Evolutionary conservation across 768 basidiomycete genomes (phyloP).

Genomic region (Filobasidium wieringae): DNA sequence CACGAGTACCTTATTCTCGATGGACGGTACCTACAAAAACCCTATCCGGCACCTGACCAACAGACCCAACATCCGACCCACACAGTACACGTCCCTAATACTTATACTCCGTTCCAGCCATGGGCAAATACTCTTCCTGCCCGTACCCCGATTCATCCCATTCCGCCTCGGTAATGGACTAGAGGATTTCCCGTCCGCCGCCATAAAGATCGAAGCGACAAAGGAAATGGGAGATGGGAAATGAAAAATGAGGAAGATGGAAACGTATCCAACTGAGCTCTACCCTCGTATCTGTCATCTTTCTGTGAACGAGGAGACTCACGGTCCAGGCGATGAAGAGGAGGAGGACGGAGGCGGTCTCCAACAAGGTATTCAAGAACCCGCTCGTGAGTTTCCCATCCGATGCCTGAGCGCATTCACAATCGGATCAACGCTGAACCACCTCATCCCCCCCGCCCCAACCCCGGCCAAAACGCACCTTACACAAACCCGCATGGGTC

Average conservation of each 20-base stretch:
- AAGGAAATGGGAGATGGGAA: neutral
- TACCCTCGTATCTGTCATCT: too few relatives aligned
- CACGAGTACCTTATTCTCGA: too few relatives aligned
- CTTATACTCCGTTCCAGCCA: too few relatives aligned
- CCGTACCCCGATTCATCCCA: neutral
- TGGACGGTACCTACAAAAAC: too few relatives aligned
- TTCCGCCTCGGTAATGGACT: neutral
- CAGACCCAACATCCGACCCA: too few relatives aligned
- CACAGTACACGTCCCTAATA: too few relatives aligned
- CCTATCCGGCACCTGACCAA: too few relatives aligned
- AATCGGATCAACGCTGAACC: too few relatives aligned
- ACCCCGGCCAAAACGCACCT: slow-evolving; percentile 39
- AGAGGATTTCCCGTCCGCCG: neutral
- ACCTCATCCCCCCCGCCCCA: neutral
- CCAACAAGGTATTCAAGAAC: slow-evolving; percentile 72
- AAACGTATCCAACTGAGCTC: too few relatives aligned
- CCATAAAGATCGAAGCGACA: neutral
- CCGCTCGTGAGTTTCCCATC: slow-evolving; percentile 66
- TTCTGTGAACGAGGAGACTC: too few relatives aligned
- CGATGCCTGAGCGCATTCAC: slow-evolving; percentile 34
- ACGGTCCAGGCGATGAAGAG: slow-evolving; percentile 73
- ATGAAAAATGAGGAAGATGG: neutral
- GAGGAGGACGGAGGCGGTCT: slow-evolving; percentile 58
- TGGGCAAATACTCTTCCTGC: neutral
- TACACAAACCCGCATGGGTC: slow-evolving; percentile 63